These are phyloP conservation scores for Erodium texanum DNA, from an alignment of 441 rosid genomes.

Conservation along the genomic window DNA sequence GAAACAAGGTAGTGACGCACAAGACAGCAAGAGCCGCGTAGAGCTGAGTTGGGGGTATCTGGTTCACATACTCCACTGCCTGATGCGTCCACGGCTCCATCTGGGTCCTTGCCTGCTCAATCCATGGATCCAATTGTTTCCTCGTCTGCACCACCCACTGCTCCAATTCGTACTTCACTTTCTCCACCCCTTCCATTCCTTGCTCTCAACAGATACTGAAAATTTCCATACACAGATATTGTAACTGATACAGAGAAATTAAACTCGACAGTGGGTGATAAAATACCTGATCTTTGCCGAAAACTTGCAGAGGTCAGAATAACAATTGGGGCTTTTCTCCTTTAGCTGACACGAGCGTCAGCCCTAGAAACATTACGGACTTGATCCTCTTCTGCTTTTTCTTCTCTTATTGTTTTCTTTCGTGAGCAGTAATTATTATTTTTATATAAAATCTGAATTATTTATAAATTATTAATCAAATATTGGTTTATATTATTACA, in stretches of 20 bases:
- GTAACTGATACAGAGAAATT: not conserved
- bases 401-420: not conserved
- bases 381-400: not conserved
- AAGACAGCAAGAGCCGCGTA: constrained; percentile 53
- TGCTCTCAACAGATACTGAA: not conserved
- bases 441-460: no score
- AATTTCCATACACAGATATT: not conserved
- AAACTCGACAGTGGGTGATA: not conserved
- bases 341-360: not conserved
- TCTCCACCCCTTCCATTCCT: not conserved
- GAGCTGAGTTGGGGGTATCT: constrained; percentile 55
- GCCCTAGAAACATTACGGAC: not conserved
- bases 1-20: constrained; percentile 39
- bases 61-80: constrained; percentile 37
- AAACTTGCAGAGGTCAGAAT: not conserved
- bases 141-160: constrained; percentile 2
- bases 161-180: constrained; percentile 4
- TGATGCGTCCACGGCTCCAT: constrained; percentile 26
- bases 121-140: not conserved
- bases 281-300: not conserved
- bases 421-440: no score
- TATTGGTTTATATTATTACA: no score
- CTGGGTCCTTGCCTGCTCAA: constrained; percentile 1
- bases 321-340: not conserved
- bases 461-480: no score